A percentile compares a stretch with the other conserved stretches of the same genome.
Conservation (phyloP, 306 rosid species). For the Vigna angularis region DNA sequence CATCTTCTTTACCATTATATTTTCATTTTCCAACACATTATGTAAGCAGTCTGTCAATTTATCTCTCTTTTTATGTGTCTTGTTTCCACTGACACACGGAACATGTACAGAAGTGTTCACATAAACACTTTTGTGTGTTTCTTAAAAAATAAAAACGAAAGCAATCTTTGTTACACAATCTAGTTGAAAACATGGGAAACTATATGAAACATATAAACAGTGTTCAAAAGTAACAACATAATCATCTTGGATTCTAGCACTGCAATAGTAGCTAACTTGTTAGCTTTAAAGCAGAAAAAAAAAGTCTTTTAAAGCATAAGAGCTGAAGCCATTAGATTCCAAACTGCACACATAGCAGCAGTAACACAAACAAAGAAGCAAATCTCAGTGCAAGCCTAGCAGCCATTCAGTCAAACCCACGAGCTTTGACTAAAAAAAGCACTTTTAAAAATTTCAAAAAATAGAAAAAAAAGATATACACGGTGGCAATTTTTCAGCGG, state of each 20-base stretch:
- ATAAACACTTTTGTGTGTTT: too few species aligned
- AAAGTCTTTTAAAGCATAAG: too few species aligned
- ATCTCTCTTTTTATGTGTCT: too few species aligned
- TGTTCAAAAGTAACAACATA: too few species aligned
- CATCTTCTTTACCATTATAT: too few species aligned
- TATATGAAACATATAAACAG: neutral
- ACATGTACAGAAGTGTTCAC: too few species aligned
- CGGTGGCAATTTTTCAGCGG: slow-evolving; percentile 55
- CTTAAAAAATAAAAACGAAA: neutral
- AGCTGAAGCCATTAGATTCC: neutral
- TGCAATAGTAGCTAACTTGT: neutral
- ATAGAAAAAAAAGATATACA: neutral
- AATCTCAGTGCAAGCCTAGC: slow-evolving; percentile 7
- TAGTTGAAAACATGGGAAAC: too few species aligned
- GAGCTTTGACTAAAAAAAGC: slow-evolving; percentile 13
- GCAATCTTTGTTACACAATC: neutral
- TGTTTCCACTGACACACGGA: too few species aligned
- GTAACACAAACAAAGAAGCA: slow-evolving; percentile 9
- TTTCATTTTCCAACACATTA: too few species aligned
- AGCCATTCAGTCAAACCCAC: slow-evolving; percentile 34
- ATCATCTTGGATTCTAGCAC: neutral
- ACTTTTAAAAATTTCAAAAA: neutral
- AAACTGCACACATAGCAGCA: neutral
- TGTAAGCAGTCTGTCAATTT: too few species aligned
- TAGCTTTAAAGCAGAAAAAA: neutral